Conservation (phyloP, 768 basidiomycete genomes). For the Phylloporus sp. region DNA sequence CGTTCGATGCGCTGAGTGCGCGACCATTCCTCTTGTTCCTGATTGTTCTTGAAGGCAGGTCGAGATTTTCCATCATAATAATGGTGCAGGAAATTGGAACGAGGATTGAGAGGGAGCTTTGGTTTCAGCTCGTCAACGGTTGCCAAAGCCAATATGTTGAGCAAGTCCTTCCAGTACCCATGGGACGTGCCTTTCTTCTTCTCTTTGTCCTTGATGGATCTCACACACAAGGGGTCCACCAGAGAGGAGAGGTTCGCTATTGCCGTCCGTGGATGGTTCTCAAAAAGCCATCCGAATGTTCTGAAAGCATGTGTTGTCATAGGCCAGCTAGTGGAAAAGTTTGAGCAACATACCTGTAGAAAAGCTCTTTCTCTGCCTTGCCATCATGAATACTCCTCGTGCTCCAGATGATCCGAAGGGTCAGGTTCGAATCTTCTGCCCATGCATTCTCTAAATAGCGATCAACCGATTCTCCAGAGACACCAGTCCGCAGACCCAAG, state of each 20-base stretch:
- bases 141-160: constrained; percentile 63
- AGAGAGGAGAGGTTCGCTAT: constrained; percentile 55
- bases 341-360: constrained; percentile 45
- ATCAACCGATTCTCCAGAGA: constrained; percentile 25
- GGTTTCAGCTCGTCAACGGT: constrained; percentile 45
- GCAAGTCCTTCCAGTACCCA: constrained; percentile 75
- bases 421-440: constrained; percentile 53
- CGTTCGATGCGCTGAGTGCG: constrained; percentile 16
- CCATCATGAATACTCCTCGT: constrained; percentile 69
- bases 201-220: constrained; percentile 1
- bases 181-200: constrained; percentile 34
- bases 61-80: constrained; percentile 17
- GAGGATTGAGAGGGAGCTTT: not conserved
- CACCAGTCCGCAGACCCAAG: constrained; percentile 34
- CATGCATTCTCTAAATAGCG: constrained; percentile 47
- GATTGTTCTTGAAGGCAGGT: constrained; percentile 22
- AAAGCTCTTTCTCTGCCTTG: constrained; percentile 54
- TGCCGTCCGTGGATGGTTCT: constrained; percentile 66
- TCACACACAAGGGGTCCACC: constrained; percentile 47
- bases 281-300: constrained; percentile 65
- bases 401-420: constrained; percentile 66
- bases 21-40: constrained; percentile 24
- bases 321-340: not conserved
- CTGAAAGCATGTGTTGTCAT: constrained; percentile 23
- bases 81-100: constrained; percentile 26